Evolutionary conservation across 306 rosid species (phyloP), one percentile per base, ranked within the genome.

Genomic region (Vigna nakashimae): DNA sequence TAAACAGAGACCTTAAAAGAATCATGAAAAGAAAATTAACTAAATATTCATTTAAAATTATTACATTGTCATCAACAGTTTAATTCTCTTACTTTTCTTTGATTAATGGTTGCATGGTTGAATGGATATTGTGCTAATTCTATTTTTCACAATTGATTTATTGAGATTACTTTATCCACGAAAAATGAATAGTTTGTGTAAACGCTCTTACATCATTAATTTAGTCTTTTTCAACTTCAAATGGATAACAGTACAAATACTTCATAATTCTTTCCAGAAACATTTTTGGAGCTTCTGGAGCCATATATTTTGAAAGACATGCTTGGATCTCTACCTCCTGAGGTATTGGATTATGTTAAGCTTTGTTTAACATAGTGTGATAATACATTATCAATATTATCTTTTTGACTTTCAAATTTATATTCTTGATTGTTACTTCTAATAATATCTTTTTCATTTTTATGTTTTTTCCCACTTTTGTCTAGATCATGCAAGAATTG

Each of bases 321-420:
- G 99, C 99, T 95, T 75, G 98, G 98, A 83, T 95, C 96, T 75
- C 90, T 92, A 30, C 99, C 99, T 50, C 99, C 99, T 4, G 99
- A 92, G 98, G 98, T 95, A 91, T 79, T 75, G 77, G 52, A 38
- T 67, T 62, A 40, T 77, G 57, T 76, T 81, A 30, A 73, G 38
- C 38, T 43, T 66, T 69, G 28, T 65, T 83, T 77, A 36, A 70
- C 83, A 55, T 30, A 65, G 71, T 82, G 80, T 51, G 45, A 55
- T 64, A 68, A 57, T 60, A 67, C 58, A 6, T 55, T 65, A 36
- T 66, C n/a, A 18, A 32, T 73, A 20, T 65, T 77, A 60, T 78
- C 56, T 14, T 73, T 72, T 81, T 71, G 38, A 49, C 14, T 65
- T 51, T 58, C 74, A 16, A 71, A 38, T 63, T 36, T 18, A 45